phyloP scores from a whole-genome alignment of 1,139 yeast species.

The Saccharomycopsis hybrid region DNA sequence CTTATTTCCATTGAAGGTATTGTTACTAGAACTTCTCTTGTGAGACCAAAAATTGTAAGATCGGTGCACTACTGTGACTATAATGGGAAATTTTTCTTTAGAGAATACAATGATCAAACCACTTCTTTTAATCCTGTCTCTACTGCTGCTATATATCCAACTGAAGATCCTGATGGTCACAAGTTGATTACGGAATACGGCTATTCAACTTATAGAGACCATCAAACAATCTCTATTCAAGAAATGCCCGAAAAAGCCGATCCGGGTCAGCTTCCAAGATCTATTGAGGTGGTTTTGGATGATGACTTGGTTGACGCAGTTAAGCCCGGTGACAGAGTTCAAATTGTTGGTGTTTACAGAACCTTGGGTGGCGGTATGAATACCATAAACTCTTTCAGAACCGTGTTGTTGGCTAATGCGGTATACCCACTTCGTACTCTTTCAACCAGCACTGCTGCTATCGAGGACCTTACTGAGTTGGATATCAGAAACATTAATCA shows the following conservation, averaged over 20 bases:
- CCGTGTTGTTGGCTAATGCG: conserved; percentile 80
- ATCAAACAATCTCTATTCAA: conserved; percentile 87
- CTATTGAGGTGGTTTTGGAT: conserved; percentile 84
- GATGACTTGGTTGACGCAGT: conserved; percentile 89
- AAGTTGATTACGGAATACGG: conserved; percentile 89
- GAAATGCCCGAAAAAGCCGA: conserved; percentile 99
- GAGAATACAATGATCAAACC: conserved; percentile 91
- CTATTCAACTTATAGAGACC: conserved; percentile 86
- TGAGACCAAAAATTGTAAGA: conserved; percentile 84
- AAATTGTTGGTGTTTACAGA: conserved; percentile 89
- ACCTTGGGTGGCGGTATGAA: conserved; percentile 80
- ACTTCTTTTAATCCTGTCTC: conserved; percentile 82
- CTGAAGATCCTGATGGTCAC: conserved; percentile 88
- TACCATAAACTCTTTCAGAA: conserved; percentile 62
- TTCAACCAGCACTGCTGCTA: conserved; percentile 77
- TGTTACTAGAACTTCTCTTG: conserved; percentile 88
- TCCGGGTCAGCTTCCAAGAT: conserved; percentile 94
- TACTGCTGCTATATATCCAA: conserved; percentile 86
- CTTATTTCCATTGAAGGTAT: conserved; percentile 91
- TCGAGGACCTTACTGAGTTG: conserved; percentile 66
- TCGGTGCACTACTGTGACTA: conserved; percentile 92
- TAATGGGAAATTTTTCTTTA: conserved; percentile 77
- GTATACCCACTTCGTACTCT: conserved; percentile 85
- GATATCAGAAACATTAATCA: conserved; percentile 86
- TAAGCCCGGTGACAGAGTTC: conserved; percentile 96